These are phyloP conservation scores for Aspergillus japonicus DNA, from an alignment of 2,329 filamentous ascomycete species.

Conservation along the genomic window DNA sequence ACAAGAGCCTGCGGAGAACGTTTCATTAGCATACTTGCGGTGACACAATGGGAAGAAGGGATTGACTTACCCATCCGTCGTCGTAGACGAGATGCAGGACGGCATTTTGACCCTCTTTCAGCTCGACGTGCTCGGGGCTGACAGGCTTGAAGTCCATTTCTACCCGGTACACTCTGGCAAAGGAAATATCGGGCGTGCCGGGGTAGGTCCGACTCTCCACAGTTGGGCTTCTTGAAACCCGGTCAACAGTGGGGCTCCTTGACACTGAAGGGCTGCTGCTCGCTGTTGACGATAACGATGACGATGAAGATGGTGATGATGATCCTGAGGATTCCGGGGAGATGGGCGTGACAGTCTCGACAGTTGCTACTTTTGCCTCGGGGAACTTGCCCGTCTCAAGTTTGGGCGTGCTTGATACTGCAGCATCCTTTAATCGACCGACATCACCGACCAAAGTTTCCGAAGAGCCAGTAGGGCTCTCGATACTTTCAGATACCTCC, in stretches of 20 bases:
- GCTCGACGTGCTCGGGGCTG: conserved; percentile 2
- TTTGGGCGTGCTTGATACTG: neutral
- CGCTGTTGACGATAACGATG: neutral
- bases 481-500: neutral
- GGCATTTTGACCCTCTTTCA: conserved; percentile 3
- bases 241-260: neutral
- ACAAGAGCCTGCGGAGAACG: neutral
- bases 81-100: conserved; percentile 5
- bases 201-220: neutral
- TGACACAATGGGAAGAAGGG: too few species aligned
- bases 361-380: conserved; percentile 2
- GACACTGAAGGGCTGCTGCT: neutral
- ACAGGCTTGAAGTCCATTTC: conserved; percentile 3
- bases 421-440: neutral
- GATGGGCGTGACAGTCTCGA: neutral
- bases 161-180: neutral
- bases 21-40: neutral
- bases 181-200: neutral
- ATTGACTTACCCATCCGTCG: conserved; percentile 5
- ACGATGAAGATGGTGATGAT: too few species aligned
- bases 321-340: neutral
- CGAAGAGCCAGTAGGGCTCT: neutral
- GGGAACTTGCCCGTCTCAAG: neutral
- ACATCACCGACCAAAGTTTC: conserved; percentile 6
- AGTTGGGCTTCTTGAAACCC: neutral